Evolutionary conservation across 2,329 filamentous ascomycete genomes (phyloP).

Genomic region (Fusarium protoensiforme): DNA sequence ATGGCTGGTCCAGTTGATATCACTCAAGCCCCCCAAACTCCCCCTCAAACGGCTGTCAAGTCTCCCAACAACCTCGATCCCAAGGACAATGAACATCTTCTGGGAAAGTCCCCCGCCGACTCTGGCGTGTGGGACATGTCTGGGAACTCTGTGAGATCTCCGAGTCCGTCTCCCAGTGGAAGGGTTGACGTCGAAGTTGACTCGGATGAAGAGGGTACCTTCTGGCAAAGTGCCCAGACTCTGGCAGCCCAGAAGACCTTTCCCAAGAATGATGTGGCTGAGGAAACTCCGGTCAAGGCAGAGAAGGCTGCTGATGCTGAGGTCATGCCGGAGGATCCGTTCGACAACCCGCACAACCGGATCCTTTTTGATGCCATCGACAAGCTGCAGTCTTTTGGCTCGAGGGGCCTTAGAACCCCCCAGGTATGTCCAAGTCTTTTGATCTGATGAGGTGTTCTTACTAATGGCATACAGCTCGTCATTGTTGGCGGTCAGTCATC

Average conservation of each 20-base stretch:
- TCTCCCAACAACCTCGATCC: background rate
- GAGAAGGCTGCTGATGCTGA: background rate
- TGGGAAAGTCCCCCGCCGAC: conserved; percentile 16
- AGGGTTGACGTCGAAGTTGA: background rate
- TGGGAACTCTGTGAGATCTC: background rate
- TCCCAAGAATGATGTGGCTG: too few species aligned
- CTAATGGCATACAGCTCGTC: conserved; percentile 42
- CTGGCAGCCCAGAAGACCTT: background rate
- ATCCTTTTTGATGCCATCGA: conserved; percentile 52
- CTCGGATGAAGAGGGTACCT: background rate
- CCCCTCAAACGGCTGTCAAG: conserved; percentile 4
- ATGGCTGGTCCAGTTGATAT: conserved; percentile 29
- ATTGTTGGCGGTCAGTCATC: conserved; percentile 52
- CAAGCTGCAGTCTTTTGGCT: conserved; percentile 46
- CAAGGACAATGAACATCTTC: background rate
- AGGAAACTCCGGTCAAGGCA: background rate
- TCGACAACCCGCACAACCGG: conserved; percentile 48
- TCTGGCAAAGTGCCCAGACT: background rate
- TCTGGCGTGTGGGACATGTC: conserved; percentile 20
- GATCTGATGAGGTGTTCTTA: background rate
- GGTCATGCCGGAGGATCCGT: conserved; percentile 44
- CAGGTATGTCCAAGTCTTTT: conserved; percentile 42
- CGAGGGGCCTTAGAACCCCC: conserved; percentile 45
- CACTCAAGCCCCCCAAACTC: conserved; percentile 1
- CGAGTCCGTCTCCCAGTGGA: background rate